These are phyloP conservation scores for Cytospora leucostoma DNA, from an alignment of 2,329 filamentous ascomycete species.

Conservation along the genomic window DNA sequence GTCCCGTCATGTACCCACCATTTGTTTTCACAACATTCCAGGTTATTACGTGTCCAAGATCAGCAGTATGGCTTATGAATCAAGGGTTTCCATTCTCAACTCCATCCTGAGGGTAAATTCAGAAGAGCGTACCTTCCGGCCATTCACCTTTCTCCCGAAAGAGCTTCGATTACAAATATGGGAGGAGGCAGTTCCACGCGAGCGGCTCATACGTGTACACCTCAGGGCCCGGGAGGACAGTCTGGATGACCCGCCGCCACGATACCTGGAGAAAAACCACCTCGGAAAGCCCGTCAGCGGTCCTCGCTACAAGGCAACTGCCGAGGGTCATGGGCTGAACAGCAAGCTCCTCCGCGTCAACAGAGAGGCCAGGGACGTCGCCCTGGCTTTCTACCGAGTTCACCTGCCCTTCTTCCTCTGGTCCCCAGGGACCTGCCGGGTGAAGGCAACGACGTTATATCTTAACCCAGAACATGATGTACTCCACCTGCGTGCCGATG, in stretches of 20 bases:
- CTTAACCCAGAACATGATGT: constrained; percentile 25
- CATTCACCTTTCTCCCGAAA: constrained; percentile 20
- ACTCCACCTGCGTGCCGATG: constrained; percentile 12
- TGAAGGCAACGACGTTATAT: constrained; percentile 3
- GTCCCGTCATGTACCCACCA: too few relatives aligned
- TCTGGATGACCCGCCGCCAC: background rate
- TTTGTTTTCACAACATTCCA: too few relatives aligned
- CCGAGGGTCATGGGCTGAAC: background rate
- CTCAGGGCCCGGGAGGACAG: background rate
- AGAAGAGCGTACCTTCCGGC: background rate
- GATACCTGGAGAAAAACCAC: constrained; percentile 20
- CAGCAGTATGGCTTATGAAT: background rate
- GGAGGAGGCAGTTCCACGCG: constrained; percentile 22
- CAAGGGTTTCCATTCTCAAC: background rate
- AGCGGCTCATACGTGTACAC: constrained; percentile 15
- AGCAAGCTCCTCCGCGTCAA: constrained; percentile 20
- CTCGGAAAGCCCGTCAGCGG: constrained; percentile 24
- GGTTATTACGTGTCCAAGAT: background rate
- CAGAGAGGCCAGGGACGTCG: constrained; percentile 15
- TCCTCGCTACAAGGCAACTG: background rate
- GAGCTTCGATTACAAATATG: constrained; percentile 25
- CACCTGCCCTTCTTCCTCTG: constrained; percentile 9
- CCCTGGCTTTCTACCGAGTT: constrained; percentile 12
- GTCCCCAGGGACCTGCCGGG: too few relatives aligned
- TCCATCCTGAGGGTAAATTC: background rate